These are phyloP conservation scores for Trichomonascus vanleenenianus DNA, from an alignment of 805 yeast genomes.

Conservation along the genomic window DNA sequence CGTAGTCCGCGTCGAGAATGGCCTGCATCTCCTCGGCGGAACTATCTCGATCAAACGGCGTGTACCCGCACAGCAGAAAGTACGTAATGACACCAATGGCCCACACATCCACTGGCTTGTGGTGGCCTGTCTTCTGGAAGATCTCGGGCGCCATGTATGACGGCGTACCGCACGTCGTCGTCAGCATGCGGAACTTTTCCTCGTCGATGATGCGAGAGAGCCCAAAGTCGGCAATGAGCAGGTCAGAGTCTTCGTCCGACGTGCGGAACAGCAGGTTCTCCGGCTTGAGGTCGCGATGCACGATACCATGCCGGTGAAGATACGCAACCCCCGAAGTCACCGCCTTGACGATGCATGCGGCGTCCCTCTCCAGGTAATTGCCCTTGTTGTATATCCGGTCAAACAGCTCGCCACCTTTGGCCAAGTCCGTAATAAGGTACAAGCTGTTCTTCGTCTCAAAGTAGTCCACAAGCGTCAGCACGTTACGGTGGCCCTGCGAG, in stretches of 20 bases:
- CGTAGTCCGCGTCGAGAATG: slow-evolving; percentile 48
- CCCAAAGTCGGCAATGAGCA: slow-evolving; percentile 58
- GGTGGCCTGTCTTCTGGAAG: slow-evolving; percentile 44
- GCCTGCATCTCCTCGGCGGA: slow-evolving; percentile 62
- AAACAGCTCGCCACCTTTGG: slow-evolving; percentile 61
- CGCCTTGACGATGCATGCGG: slow-evolving; percentile 41
- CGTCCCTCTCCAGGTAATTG: slow-evolving; percentile 41
- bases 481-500: slow-evolving; percentile 44
- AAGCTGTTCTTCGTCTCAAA: slow-evolving; percentile 56
- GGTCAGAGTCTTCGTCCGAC: slow-evolving; percentile 31
- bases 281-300: slow-evolving; percentile 68
- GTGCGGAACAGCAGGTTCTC: slow-evolving; percentile 54
- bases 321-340: slow-evolving; percentile 49
- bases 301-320: slow-evolving; percentile 50
- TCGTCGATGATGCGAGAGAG: slow-evolving; percentile 44
- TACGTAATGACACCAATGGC: slow-evolving; percentile 67
- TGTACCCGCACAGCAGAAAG: slow-evolving; percentile 64
- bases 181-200: slow-evolving; percentile 31
- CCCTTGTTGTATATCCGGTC: slow-evolving; percentile 45
- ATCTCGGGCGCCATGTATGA: slow-evolving; percentile 75
- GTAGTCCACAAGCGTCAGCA: slow-evolving; percentile 56
- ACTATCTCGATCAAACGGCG: slow-evolving; percentile 71
- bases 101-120: slow-evolving; percentile 62
- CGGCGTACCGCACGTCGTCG: slow-evolving; percentile 58
- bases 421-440: slow-evolving; percentile 56